Evolutionary conservation across 345 rosid genomes (phyloP).

Genomic region (Corchorus olitorius): DNA sequence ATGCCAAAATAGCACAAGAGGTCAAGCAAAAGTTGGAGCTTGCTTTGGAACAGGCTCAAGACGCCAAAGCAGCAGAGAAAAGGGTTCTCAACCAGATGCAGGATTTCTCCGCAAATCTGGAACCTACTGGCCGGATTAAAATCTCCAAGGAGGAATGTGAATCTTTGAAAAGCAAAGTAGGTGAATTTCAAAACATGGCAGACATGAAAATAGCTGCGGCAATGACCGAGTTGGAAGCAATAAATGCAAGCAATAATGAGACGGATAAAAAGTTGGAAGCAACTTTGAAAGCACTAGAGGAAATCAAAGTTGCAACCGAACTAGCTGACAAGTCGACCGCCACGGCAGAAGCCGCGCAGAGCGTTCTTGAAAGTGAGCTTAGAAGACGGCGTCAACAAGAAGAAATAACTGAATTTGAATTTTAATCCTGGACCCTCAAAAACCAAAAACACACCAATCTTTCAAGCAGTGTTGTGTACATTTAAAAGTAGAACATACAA

Average conservation of each 20-base stretch:
- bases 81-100: conserved; percentile 54
- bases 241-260: conserved; percentile 43
- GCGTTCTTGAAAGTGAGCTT: conserved; percentile 64
- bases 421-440: background rate
- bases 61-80: conserved; percentile 59
- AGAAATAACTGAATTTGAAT: conserved; percentile 16
- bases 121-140: conserved; percentile 43
- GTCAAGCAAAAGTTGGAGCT: conserved; percentile 50
- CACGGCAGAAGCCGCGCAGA: conserved; percentile 69
- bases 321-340: conserved; percentile 72
- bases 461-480: background rate
- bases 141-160: conserved; percentile 60
- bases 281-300: conserved; percentile 55
- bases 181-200: conserved; percentile 46
- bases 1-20: conserved; percentile 33
- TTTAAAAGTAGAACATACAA: background rate
- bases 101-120: conserved; percentile 36
- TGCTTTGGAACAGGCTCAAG: conserved; percentile 46
- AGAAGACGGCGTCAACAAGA: conserved; percentile 58
- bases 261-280: conserved; percentile 53
- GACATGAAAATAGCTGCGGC: conserved; percentile 52
- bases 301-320: conserved; percentile 69
- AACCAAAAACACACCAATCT: background rate
- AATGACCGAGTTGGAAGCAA: conserved; percentile 46
- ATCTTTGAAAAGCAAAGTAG: conserved; percentile 48